Evolutionary conservation across 192 early-diverging fungal species (phyloP).

Genomic region (Coemansia sp.): DNA sequence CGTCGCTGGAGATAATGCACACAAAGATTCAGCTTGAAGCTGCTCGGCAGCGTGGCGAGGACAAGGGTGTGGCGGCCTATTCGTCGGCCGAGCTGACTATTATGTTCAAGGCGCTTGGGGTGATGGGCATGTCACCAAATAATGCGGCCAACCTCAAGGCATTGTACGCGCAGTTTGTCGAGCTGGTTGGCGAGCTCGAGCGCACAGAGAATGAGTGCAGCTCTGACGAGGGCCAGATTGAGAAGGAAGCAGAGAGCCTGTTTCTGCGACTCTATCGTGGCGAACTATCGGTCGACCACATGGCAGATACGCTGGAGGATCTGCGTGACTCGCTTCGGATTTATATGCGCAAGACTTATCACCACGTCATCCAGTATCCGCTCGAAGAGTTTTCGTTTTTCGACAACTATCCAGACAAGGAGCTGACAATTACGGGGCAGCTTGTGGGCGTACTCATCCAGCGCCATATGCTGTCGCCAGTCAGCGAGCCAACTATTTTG

Average conservation of each 20-base stretch:
- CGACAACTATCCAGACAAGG: slow-evolving; percentile 89
- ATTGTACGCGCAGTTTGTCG: slow-evolving; percentile 49
- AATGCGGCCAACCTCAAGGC: slow-evolving; percentile 56
- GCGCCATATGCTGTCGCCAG: slow-evolving; percentile 77
- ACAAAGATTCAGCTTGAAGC: slow-evolving; percentile 53
- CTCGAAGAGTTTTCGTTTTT: slow-evolving; percentile 98
- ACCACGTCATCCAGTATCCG: slow-evolving; percentile 88
- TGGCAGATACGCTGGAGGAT: slow-evolving; percentile 78
- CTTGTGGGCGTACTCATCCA: slow-evolving; percentile 91
- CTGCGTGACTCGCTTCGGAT: slow-evolving; percentile 76
- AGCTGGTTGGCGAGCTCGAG: slow-evolving; percentile 43
- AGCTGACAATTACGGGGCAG: slow-evolving; percentile 82
- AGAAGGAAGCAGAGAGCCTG: slow-evolving; percentile 54
- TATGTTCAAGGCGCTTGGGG: slow-evolving; percentile 46
- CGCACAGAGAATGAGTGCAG: slow-evolving; percentile 42
- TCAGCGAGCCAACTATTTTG: slow-evolving; percentile 81
- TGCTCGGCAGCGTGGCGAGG: slow-evolving; percentile 52
- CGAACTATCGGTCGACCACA: slow-evolving; percentile 71
- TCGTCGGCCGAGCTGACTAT: slow-evolving; percentile 47
- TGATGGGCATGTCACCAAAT: slow-evolving; percentile 46
- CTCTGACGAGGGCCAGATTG: slow-evolving; percentile 43
- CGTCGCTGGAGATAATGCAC: slow-evolving; percentile 53
- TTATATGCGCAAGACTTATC: slow-evolving; percentile 79
- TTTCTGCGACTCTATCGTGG: slow-evolving; percentile 55
- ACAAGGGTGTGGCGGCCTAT: slow-evolving; percentile 27